Evolutionary conservation across 306 rosid genomes (phyloP).

Genomic region (Trifolium pratense): DNA sequence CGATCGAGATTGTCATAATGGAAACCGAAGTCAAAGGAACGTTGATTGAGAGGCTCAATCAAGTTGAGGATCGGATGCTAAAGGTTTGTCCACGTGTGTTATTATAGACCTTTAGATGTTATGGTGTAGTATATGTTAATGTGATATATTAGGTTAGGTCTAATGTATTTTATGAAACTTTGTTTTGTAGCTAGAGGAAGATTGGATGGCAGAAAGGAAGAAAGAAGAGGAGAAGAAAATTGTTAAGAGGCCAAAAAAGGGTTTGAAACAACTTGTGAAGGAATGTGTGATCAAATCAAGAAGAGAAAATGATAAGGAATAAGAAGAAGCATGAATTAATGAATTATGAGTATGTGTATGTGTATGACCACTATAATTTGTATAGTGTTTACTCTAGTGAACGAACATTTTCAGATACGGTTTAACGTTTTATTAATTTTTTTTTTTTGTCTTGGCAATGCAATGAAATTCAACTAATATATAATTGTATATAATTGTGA

Average conservation of each 20-base stretch:
- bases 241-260: constrained; percentile 43
- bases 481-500: too few species aligned
- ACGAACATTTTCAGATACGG: neutral
- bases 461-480: too few species aligned
- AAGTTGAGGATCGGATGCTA: constrained; percentile 68
- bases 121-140: neutral
- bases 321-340: neutral
- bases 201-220: constrained; percentile 42
- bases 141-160: neutral
- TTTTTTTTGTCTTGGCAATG: too few species aligned
- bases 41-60: constrained; percentile 69
- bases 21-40: constrained; percentile 75
- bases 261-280: constrained; percentile 57
- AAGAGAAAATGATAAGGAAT: constrained; percentile 27
- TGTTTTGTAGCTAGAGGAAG: constrained; percentile 67
- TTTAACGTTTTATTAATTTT: too few species aligned
- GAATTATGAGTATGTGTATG: neutral
- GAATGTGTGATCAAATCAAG: constrained; percentile 48
- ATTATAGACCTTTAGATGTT: neutral
- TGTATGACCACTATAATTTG: neutral
- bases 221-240: constrained; percentile 45
- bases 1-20: constrained; percentile 62
- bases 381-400: neutral
- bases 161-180: constrained; percentile 39
- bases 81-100: constrained; percentile 50